phyloP scores from a whole-genome alignment of 164 flowering plant genomes.

The Euptelea pleiosperma region DNA sequence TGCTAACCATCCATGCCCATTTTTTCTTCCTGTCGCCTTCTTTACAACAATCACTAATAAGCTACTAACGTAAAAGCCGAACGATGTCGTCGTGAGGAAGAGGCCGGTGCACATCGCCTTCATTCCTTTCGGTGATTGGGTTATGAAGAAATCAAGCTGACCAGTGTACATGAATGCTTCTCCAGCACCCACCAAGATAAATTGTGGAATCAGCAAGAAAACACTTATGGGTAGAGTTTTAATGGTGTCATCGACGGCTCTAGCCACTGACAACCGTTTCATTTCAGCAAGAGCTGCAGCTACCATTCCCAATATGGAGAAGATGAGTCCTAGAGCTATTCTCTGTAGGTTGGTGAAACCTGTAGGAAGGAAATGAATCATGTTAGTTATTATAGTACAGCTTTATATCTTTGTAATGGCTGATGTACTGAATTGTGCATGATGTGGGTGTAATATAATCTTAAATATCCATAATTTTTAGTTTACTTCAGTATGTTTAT shows the following conservation, averaged over 20 bases:
- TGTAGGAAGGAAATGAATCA: constrained; percentile 11
- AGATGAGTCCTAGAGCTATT: constrained; percentile 60
- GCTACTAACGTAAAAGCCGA: constrained; percentile 81
- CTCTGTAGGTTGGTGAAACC: constrained; percentile 77
- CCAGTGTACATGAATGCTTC: constrained; percentile 95
- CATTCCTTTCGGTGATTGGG: constrained; percentile 86
- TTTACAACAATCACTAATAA: constrained; percentile 63
- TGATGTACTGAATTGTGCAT: too few species aligned
- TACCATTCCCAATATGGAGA: constrained; percentile 69
- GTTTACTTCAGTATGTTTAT: neutral
- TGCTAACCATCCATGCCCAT: constrained; percentile 60
- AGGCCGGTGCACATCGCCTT: constrained; percentile 95
- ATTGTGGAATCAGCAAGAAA: constrained; percentile 74
- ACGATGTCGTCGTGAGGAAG: constrained; percentile 72
- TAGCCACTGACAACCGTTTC: constrained; percentile 60
- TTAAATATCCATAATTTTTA: too few species aligned
- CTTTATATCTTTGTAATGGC: too few species aligned
- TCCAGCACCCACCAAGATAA: constrained; percentile 76
- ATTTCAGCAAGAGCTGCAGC: constrained; percentile 60
- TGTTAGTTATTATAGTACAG: too few species aligned
- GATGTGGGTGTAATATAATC: too few species aligned
- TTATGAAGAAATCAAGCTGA: constrained; percentile 93
- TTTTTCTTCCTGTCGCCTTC: constrained; percentile 34
- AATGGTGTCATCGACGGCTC: constrained; percentile 11
- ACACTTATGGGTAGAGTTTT: constrained; percentile 54